Percentiles rank a stretch among this genome's conserved stretches.
These are phyloP conservation scores for Ananas comosus DNA, from an alignment of 176 grass and related monocot genomes.

Conservation along the genomic window DNA sequence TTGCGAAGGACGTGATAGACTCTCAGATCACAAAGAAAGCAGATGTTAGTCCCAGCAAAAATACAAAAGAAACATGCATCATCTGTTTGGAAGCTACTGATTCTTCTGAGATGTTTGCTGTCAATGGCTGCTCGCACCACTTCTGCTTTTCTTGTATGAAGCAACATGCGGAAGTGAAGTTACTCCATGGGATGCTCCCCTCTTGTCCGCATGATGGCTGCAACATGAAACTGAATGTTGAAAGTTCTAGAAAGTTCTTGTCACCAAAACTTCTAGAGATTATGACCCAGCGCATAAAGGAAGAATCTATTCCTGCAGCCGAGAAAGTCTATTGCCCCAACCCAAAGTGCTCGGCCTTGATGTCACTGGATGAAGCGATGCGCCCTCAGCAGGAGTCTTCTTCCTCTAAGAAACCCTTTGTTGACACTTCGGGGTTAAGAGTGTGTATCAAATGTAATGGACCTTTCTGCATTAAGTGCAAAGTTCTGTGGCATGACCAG, in stretches of 20 bases:
- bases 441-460: conserved; percentile 50
- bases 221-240: conserved; percentile 43
- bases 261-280: conserved; percentile 35
- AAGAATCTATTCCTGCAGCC: conserved; percentile 47
- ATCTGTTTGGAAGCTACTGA: conserved; percentile 68
- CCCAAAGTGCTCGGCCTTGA: conserved; percentile 56
- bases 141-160: conserved; percentile 86
- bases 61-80: conserved; percentile 49
- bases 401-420: conserved; percentile 28
- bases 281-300: conserved; percentile 50
- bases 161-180: conserved; percentile 61
- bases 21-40: conserved; percentile 41
- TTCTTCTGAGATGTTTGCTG: conserved; percentile 46
- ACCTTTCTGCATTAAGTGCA: conserved; percentile 64
- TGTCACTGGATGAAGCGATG: conserved; percentile 45
- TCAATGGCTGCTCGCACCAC: conserved; percentile 49
- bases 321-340: conserved; percentile 79
- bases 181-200: conserved; percentile 53
- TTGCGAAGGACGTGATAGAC: conserved; percentile 55
- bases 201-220: conserved; percentile 63
- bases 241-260: conserved; percentile 45
- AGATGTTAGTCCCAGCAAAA: conserved; percentile 13
- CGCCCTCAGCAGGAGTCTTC: conserved; percentile 32
- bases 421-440: conserved; percentile 38
- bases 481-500: conserved; percentile 61